These are phyloP conservation scores for Ogataea zsoltii DNA, from an alignment of 805 yeast species.

Conservation along the genomic window DNA sequence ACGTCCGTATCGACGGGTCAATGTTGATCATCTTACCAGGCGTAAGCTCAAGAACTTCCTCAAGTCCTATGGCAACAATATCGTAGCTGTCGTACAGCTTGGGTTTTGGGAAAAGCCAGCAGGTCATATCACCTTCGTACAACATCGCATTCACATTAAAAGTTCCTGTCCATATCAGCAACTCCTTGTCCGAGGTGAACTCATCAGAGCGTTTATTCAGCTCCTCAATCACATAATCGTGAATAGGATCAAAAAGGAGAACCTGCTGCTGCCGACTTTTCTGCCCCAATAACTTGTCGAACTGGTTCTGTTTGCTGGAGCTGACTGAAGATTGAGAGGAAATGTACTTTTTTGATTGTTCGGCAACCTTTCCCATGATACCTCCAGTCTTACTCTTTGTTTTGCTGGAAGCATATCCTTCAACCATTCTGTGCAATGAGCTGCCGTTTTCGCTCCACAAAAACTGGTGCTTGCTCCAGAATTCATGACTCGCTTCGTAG, in stretches of 20 bases:
- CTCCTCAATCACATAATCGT: conserved; percentile 48
- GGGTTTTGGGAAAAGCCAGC: conserved; percentile 48
- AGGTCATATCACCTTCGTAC: conserved; percentile 41
- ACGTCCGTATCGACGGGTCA: conserved; percentile 58
- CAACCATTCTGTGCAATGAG: conserved; percentile 39
- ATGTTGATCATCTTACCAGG: conserved; percentile 82
- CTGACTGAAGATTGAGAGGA: conserved; percentile 21
- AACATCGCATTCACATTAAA: conserved; percentile 56
- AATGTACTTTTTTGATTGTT: conserved; percentile 36
- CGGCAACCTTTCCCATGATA: conserved; percentile 44
- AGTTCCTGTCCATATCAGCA: conserved; percentile 48
- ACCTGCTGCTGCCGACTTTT: conserved; percentile 46
- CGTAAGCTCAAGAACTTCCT: conserved; percentile 83
- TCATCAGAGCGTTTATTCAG: conserved; percentile 40
- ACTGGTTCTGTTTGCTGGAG: conserved; percentile 30
- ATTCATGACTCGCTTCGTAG: conserved; percentile 31
- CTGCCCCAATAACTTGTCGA: conserved; percentile 50
- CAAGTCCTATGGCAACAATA: conserved; percentile 78
- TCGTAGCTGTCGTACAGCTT: conserved; percentile 52
- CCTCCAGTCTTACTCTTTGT: conserved; percentile 45
- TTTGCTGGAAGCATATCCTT: conserved; percentile 40
- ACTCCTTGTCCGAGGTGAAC: conserved; percentile 42
- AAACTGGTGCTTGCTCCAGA: conserved; percentile 41
- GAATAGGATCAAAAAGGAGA: conserved; percentile 51
- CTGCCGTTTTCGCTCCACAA: conserved; percentile 52